Conservation (phyloP, 2,329 filamentous ascomycete species). For the Cucurbitaria berberidis region DNA sequence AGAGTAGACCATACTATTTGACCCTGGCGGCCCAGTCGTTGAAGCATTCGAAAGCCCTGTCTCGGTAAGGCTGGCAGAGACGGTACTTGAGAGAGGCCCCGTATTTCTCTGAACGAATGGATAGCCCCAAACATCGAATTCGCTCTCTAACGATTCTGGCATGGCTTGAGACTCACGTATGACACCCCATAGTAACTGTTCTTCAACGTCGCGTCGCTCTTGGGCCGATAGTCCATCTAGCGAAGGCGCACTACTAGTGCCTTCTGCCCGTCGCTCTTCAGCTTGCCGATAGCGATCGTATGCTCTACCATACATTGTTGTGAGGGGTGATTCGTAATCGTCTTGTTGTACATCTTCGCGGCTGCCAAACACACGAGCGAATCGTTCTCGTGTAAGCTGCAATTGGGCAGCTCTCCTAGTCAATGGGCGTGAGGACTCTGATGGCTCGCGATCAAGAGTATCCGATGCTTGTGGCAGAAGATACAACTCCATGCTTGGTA, state of each 20-base stretch:
- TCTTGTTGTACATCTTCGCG: slow-evolving; percentile 56
- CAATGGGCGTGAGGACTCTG: slow-evolving; percentile 17
- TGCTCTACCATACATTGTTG: slow-evolving; percentile 55
- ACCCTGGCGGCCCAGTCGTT: background rate
- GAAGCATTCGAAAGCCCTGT: background rate
- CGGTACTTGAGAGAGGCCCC: background rate
- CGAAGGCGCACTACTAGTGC: slow-evolving; percentile 26
- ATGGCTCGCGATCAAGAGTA: slow-evolving; percentile 6
- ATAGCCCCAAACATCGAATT: slow-evolving; percentile 32
- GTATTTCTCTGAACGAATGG: background rate
- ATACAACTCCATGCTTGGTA: background rate
- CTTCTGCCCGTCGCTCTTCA: slow-evolving; percentile 42
- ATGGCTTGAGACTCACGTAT: slow-evolving; percentile 33
- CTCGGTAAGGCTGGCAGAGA: no score
- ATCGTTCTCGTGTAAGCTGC: slow-evolving; percentile 36
- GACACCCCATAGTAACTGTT: slow-evolving; percentile 43
- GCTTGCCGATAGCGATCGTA: slow-evolving; percentile 52
- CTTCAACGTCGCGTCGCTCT: slow-evolving; percentile 40
- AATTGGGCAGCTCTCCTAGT: slow-evolving; percentile 23
- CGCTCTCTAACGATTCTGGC: slow-evolving; percentile 16
- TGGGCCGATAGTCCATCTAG: slow-evolving; percentile 27
- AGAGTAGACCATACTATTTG: background rate
- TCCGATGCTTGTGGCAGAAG: slow-evolving; percentile 1
- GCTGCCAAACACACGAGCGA: slow-evolving; percentile 52
- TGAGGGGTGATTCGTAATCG: slow-evolving; percentile 57